Evolutionary conservation across 179 eudicot genomes (phyloP), one percentile per base, ranked within the genome.

Genomic region (Drosera spatulata): DNA sequence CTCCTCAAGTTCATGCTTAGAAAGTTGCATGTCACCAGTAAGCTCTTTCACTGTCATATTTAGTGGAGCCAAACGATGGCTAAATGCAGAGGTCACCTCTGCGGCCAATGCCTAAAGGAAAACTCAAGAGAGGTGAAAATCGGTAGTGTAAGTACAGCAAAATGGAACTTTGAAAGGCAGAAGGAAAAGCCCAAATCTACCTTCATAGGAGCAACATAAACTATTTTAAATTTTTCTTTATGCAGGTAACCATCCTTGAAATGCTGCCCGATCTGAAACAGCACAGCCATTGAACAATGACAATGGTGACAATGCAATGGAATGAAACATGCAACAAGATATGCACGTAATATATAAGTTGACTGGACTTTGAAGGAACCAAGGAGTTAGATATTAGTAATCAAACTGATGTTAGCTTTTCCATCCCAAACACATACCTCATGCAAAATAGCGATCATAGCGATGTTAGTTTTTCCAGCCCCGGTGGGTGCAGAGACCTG

Each of bases 131-230:
- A 60, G 60, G 71, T 72, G 55, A 70, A 61, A 61, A 71, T 33
- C 60, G 52, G 61, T 13, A 45, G 50, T 39, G 4, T 43, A 39
- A 53, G 44, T 13, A 39, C 9, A 54, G 50, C 43, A 64, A 59
- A 14, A 13, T 37, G 38, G 50, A 37, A 14, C 63, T 55, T 39
- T 56, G 8, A 67, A 56, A 59, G 8, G 39, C 39, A 11, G 41
- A 51, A 40, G 60, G 65, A 13, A 52, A 44, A 56, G 41, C 37
- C 65, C 50, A 63, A 45, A 39, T 53, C 33, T 65, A 86, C 97
- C 98, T 91, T 93, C 96, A 93, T 93, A 37, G 99, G 99, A 78
- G 99, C 96, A 80, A 93, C 99, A 73, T 93, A 93, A 65, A 93
- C 96, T 71, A 93, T 86, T 82, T 93, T 93, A 69, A 93, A 93